These are phyloP conservation scores for Linderniella brevidens DNA, from an alignment of 257 asterid species.

Conservation along the genomic window DNA sequence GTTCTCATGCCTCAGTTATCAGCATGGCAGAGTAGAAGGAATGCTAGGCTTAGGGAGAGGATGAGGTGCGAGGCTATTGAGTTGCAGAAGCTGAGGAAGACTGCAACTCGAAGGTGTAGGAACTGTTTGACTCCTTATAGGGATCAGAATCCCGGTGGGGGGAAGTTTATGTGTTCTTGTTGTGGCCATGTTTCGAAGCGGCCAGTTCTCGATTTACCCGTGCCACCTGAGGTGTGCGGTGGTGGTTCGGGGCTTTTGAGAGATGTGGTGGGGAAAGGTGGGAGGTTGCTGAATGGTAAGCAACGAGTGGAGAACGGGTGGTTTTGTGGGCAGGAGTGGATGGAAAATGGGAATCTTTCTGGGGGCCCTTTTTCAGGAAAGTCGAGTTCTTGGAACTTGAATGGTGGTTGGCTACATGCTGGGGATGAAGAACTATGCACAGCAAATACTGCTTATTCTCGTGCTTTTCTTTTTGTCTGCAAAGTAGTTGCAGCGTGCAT, in stretches of 20 bases:
- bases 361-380: constrained; percentile 40
- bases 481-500: constrained; percentile 36
- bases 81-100: constrained; percentile 75
- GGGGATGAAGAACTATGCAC: constrained; percentile 46
- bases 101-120: constrained; percentile 94
- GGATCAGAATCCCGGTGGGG: constrained; percentile 96
- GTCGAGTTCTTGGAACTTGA: constrained; percentile 53
- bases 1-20: constrained; percentile 85
- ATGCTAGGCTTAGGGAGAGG: constrained; percentile 64
- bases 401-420: constrained; percentile 32
- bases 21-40: constrained; percentile 63
- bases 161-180: constrained; percentile 94
- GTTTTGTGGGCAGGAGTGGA: constrained; percentile 93
- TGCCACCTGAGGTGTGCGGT: constrained; percentile 39
- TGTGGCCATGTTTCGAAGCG: constrained; percentile 93
- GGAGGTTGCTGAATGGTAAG: constrained; percentile 68
- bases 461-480: constrained; percentile 44
- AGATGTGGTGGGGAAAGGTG: constrained; percentile 78
- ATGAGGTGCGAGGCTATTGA: constrained; percentile 78
- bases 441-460: constrained; percentile 65
- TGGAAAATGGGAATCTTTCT: constrained; percentile 75
- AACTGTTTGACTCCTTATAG: constrained; percentile 83
- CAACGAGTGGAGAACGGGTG: constrained; percentile 77
- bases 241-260: constrained; percentile 72
- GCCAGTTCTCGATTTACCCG: constrained; percentile 88